Percentiles rank a stretch among this genome's conserved stretches.
Conservation (phyloP, 225 moss, liverwort and hornwort species). For the Physcomitrium patens region DNA sequence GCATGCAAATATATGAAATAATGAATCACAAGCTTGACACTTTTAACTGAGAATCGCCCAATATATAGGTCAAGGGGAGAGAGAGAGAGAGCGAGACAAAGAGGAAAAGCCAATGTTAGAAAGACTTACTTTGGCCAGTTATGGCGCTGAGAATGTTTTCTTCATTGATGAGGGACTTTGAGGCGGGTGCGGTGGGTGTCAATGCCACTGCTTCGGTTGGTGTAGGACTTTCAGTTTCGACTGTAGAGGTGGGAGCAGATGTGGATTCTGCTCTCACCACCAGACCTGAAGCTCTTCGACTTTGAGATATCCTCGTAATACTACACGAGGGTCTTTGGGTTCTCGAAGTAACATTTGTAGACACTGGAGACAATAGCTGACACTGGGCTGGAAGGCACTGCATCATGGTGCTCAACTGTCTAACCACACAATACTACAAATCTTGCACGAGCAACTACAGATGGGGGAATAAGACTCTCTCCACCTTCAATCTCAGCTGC, state of each 20-base stretch:
- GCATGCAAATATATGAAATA: too few species aligned
- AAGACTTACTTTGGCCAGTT: conserved; percentile 45
- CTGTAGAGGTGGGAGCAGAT: conserved; percentile 29
- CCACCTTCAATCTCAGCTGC: not conserved
- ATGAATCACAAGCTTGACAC: not conserved
- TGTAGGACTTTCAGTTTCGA: conserved; percentile 17
- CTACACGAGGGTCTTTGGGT: conserved; percentile 4
- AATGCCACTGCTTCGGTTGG: conserved; percentile 23
- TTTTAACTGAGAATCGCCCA: not conserved
- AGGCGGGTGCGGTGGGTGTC: conserved; percentile 19
- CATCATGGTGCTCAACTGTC: conserved; percentile 33
- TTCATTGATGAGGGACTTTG: conserved; percentile 50
- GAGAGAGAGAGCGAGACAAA: not conserved
- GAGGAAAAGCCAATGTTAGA: not conserved
- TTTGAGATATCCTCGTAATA: conserved; percentile 3
- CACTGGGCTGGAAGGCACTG: conserved; percentile 40
- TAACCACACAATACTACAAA: conserved; percentile 8
- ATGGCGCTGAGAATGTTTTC: conserved; percentile 45
- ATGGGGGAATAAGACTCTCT: not conserved
- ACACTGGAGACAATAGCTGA: conserved; percentile 38
- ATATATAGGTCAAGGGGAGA: not conserved
- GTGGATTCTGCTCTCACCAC: conserved; percentile 43
- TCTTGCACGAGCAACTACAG: not conserved
- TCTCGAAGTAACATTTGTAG: conserved; percentile 17
- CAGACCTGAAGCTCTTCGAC: conserved; percentile 17